phyloP scores from a whole-genome alignment of 1,139 yeast genomes.

The Torulaspora globosa region DNA sequence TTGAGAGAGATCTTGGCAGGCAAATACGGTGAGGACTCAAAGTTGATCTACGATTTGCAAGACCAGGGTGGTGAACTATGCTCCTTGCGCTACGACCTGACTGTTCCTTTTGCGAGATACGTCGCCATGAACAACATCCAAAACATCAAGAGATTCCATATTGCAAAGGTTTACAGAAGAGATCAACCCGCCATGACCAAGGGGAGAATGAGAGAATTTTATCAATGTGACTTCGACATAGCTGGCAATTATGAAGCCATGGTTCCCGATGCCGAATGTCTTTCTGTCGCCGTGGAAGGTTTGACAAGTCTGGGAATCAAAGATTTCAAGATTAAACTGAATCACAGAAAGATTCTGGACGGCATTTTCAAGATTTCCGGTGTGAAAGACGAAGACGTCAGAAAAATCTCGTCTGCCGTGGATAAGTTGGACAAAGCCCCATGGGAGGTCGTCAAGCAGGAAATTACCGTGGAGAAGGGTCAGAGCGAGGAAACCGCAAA shows the following conservation, averaged over 20 bases:
- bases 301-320: conserved; percentile 74
- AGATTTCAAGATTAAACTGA: conserved; percentile 86
- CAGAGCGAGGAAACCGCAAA: conserved; percentile 92
- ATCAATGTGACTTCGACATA: conserved; percentile 95
- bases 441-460: conserved; percentile 90
- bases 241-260: conserved; percentile 89
- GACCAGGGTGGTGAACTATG: conserved; percentile 99
- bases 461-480: conserved; percentile 85
- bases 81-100: conserved; percentile 88
- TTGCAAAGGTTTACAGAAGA: conserved; percentile 96
- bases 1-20: conserved; percentile 92
- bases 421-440: conserved; percentile 94
- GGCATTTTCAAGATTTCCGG: conserved; percentile 96
- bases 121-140: conserved; percentile 93
- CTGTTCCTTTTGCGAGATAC: conserved; percentile 95
- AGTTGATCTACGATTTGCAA: conserved; percentile 87
- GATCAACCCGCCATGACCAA: conserved; percentile 99
- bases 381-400: conserved; percentile 86
- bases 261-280: conserved; percentile 94
- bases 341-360: conserved; percentile 92
- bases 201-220: conserved; percentile 98
- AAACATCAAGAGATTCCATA: conserved; percentile 87
- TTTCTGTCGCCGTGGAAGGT: conserved; percentile 80
- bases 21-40: conserved; percentile 96
- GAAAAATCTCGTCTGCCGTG: conserved; percentile 90